These are phyloP conservation scores for Tirmania nivea DNA, from an alignment of 495 filamentous ascomycete species.

Conservation along the genomic window DNA sequence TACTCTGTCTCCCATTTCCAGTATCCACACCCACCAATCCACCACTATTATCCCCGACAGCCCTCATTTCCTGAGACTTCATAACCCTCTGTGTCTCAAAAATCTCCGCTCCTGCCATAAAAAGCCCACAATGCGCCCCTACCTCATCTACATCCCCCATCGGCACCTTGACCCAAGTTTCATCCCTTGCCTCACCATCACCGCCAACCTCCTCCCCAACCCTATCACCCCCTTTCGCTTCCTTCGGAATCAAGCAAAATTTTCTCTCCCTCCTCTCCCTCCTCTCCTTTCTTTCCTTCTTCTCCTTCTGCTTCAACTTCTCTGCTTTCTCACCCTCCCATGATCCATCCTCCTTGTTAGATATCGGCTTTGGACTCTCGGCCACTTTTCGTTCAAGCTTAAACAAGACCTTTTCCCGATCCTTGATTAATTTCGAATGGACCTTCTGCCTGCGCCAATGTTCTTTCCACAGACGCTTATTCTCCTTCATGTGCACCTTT, in stretches of 20 bases:
- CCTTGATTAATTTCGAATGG: slow-evolving; percentile 36
- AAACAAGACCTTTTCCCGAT: slow-evolving; percentile 31
- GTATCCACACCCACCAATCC: too few relatives aligned
- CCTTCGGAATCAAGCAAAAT: slow-evolving; percentile 52
- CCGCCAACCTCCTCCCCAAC: not conserved
- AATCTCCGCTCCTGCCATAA: slow-evolving; percentile 34
- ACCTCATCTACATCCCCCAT: slow-evolving; percentile 76
- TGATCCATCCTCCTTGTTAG: slow-evolving; percentile 23
- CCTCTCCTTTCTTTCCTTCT: slow-evolving; percentile 23
- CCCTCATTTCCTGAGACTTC: too few relatives aligned
- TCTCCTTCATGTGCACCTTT: slow-evolving; percentile 43
- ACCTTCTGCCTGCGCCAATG: slow-evolving; percentile 42
- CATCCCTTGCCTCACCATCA: slow-evolving; percentile 27
- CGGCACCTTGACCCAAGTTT: slow-evolving; percentile 50
- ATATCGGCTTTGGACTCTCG: too few relatives aligned
- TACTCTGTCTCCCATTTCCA: not conserved
- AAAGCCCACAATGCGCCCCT: slow-evolving; percentile 63
- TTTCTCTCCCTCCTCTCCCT: slow-evolving; percentile 33
- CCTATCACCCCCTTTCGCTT: slow-evolving; percentile 20
- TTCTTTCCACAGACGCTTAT: slow-evolving; percentile 32
- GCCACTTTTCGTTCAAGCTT: not conserved
- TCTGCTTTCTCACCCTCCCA: slow-evolving; percentile 24
- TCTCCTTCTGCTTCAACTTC: slow-evolving; percentile 19
- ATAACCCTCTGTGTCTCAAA: not conserved
- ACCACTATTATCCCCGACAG: too few relatives aligned